Conservation (phyloP, 1,284 basidiomycete genomes). For the Papiliotrema nemorosa region DNA sequence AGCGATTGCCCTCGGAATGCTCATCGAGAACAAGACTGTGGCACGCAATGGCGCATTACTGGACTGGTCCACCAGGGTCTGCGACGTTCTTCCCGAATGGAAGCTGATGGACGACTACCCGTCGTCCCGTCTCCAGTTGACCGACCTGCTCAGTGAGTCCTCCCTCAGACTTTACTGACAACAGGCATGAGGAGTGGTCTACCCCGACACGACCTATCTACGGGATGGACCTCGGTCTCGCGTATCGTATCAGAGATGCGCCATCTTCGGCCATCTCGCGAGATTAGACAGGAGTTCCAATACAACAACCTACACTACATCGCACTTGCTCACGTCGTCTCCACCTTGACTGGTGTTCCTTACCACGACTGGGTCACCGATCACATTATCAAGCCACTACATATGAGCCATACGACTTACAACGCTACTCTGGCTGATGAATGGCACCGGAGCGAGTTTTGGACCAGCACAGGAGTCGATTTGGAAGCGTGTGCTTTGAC, state of each 20-base stretch:
- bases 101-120: slow-evolving; percentile 14
- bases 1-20: slow-evolving; percentile 42
- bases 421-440: slow-evolving; percentile 6
- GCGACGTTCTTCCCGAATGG: slow-evolving; percentile 17
- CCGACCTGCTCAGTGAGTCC: slow-evolving; percentile 21
- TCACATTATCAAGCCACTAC: slow-evolving; percentile 19
- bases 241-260: too few species aligned
- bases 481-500: too few species aligned
- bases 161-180: neutral
- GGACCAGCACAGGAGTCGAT: slow-evolving; percentile 1
- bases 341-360: slow-evolving; percentile 2
- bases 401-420: slow-evolving; percentile 18
- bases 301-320: slow-evolving; percentile 26
- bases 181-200: slow-evolving; percentile 17
- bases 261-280: slow-evolving; percentile 10
- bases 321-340: slow-evolving; percentile 10
- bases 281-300: slow-evolving; percentile 13
- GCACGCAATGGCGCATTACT: slow-evolving; percentile 24
- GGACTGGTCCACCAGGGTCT: slow-evolving; percentile 42
- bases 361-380: slow-evolving; percentile 16
- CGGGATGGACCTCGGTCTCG: slow-evolving; percentile 7
- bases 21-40: slow-evolving; percentile 43
- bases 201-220: slow-evolving; percentile 17
- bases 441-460: slow-evolving; percentile 5
- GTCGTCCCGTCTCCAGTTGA: slow-evolving; percentile 7